phyloP scores from a whole-genome alignment of 352 stramenopile species.

The Phytophthora hibernalis region DNA sequence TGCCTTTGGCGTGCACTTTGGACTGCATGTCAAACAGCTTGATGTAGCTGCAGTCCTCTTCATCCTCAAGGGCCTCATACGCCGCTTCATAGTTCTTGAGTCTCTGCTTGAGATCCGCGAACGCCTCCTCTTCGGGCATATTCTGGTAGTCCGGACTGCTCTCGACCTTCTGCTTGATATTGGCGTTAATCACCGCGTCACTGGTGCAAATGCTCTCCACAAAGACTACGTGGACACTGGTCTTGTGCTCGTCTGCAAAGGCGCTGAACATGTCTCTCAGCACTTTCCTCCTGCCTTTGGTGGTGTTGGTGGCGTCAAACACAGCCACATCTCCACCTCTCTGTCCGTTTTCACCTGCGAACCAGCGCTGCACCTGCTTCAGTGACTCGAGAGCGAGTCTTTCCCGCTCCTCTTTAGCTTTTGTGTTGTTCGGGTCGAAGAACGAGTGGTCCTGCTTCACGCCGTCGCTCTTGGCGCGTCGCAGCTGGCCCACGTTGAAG shows the following conservation, averaged over 20 bases:
- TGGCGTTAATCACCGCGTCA: constrained; percentile 88
- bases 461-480: constrained; percentile 77
- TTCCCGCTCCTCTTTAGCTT: constrained; percentile 77
- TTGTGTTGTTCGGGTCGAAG: constrained; percentile 92
- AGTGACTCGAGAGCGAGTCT: constrained; percentile 83
- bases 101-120: constrained; percentile 81
- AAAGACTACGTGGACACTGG: constrained; percentile 91
- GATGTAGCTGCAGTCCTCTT: constrained; percentile 90
- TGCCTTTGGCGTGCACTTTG: constrained; percentile 87
- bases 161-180: constrained; percentile 81
- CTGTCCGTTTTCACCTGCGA: constrained; percentile 36
- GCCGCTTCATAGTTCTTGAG: constrained; percentile 90
- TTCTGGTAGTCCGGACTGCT: constrained; percentile 84
- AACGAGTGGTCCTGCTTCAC: constrained; percentile 88
- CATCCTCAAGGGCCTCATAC: constrained; percentile 89
- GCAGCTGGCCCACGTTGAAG: constrained; percentile 96
- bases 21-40: constrained; percentile 92
- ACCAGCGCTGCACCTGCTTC: constrained; percentile 72
- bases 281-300: constrained; percentile 57
- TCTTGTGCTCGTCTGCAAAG: constrained; percentile 69
- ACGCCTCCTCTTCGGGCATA: constrained; percentile 73
- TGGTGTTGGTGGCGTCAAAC: constrained; percentile 93
- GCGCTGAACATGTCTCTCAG: constrained; percentile 66
- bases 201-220: constrained; percentile 95
- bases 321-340: constrained; percentile 88